A percentile compares a stretch with the other conserved stretches of the same genome.
Evolutionary conservation across 768 basidiomycete species (phyloP).

Genomic region (Lentinula boryana): DNA sequence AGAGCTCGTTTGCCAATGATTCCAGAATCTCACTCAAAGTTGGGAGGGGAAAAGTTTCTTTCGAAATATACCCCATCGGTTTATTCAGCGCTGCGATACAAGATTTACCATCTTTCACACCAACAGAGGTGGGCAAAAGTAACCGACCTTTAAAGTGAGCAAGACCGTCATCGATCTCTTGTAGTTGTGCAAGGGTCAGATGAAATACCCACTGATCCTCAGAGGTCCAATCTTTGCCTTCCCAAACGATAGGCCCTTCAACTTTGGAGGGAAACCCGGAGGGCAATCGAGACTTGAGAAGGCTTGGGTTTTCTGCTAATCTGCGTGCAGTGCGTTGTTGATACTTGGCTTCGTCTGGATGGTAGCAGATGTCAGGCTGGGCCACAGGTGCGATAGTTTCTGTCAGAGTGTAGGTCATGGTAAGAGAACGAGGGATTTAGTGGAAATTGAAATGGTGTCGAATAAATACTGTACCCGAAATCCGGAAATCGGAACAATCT

Average conservation of each 20-base stretch:
- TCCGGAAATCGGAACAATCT: background rate
- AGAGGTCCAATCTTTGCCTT: constrained; percentile 34
- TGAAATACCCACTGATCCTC: constrained; percentile 39
- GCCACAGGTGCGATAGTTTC: constrained; percentile 9
- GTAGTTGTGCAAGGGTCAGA: constrained; percentile 25
- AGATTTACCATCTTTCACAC: background rate
- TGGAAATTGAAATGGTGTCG: background rate
- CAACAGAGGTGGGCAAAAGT: background rate
- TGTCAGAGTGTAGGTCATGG: background rate
- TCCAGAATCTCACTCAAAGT: constrained; percentile 27
- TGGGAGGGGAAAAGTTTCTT: constrained; percentile 38
- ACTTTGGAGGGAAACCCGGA: constrained; percentile 28
- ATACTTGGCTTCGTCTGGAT: constrained; percentile 34
- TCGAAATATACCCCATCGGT: constrained; percentile 27
- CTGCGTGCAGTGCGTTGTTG: constrained; percentile 29
- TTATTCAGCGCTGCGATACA: constrained; percentile 18
- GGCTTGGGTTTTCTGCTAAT: constrained; percentile 29
- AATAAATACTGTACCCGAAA: background rate
- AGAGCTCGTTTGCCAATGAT: constrained; percentile 33
- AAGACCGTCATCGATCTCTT: constrained; percentile 33
- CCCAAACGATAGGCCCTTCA: constrained; percentile 38
- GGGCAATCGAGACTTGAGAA: constrained; percentile 28
- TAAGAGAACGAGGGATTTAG: background rate
- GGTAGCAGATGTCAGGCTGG: constrained; percentile 38
- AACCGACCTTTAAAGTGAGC: constrained; percentile 32